Percentiles rank a stretch among this genome's conserved stretches.
Evolutionary conservation across 2,329 filamentous ascomycete species (phyloP).

Genomic region (Daldinia sp.): DNA sequence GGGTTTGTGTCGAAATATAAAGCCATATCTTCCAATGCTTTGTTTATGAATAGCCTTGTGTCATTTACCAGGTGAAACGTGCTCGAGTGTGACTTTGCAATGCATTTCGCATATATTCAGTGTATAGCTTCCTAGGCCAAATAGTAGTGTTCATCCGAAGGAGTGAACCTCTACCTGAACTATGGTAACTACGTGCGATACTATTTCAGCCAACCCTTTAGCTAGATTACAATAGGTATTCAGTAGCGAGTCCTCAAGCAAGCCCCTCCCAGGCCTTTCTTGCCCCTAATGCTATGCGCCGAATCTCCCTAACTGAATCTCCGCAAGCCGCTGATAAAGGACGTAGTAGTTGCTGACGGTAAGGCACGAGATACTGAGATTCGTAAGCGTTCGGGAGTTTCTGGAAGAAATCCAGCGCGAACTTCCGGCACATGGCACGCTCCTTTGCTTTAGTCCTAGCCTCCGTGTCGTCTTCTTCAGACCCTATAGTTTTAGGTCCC

Average conservation of each 20-base stretch:
- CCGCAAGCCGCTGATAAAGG: slow-evolving; percentile 65
- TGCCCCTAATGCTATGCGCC: slow-evolving; percentile 62
- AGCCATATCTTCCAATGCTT: slow-evolving; percentile 23
- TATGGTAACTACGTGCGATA: neutral
- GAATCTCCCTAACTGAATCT: slow-evolving; percentile 65
- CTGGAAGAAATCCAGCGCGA: slow-evolving; percentile 62
- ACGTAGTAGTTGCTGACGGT: slow-evolving; percentile 59
- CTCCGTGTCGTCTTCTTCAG: neutral
- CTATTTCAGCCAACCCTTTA: neutral
- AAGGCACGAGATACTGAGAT: slow-evolving; percentile 59
- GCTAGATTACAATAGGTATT: neutral
- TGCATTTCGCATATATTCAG: neutral
- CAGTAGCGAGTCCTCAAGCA: slow-evolving; percentile 29
- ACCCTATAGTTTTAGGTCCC: slow-evolving; percentile 31
- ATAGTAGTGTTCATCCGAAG: neutral
- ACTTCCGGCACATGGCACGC: slow-evolving; percentile 58
- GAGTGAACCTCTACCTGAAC: neutral
- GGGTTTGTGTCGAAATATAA: slow-evolving; percentile 19
- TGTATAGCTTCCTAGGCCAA: neutral
- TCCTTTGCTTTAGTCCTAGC: slow-evolving; percentile 36
- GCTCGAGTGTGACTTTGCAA: neutral
- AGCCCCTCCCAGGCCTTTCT: slow-evolving; percentile 62
- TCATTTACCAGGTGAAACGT: neutral
- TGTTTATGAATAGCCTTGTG: slow-evolving; percentile 14
- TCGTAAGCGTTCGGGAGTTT: slow-evolving; percentile 63